Evolutionary conservation across 768 basidiomycete genomes (phyloP), one percentile per base, ranked within the genome.

Genomic region (Tremella yokohamensis): DNA sequence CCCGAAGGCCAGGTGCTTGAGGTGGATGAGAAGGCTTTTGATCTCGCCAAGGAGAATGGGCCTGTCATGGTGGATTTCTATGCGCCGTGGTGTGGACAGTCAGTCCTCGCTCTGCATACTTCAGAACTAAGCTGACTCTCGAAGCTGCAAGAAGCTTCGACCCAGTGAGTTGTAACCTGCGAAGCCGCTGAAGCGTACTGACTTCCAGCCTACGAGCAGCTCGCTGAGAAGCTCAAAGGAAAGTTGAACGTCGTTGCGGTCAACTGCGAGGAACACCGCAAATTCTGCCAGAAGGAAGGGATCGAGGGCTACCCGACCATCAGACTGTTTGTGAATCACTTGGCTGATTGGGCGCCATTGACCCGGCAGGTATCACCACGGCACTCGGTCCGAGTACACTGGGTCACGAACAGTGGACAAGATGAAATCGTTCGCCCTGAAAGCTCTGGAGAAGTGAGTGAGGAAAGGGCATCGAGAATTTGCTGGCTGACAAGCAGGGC

Each of bases 31-130:
- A 58, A 54, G 3, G 58, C 52, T 9, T 54, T 78, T 19, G 69
- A 72, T n/a, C 50, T 39, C 8, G 38, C 69, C 2, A 66, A 79
- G n/a, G 76, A 74, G 0, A 75, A 79, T 40, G 84, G 83, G 1
- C 81, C 84, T 1, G 77, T 81, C 1, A 84, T 87, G 65, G 79
- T 87, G 74, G 87, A 87, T 72, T 98, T 89, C 80, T 98, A 83
- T 73, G 94, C 92, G 0, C 93, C 93, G 0, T 98, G 93, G 87
- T 97, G 93, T 73, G 89, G 89, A 3, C 93, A 98, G 76, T 77
- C 51, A 70, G 76, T 73, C 15, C 40, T 18, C 11, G 8, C 42
- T 22, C 42, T 12, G 8, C 15, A 19, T 3, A 37, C 4, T 37
- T 7, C 13, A 38, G 53, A 44, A 22, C 34, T 59, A 7, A 18